Evolutionary conservation across 2,329 filamentous ascomycete genomes (phyloP).

Genomic region (Stemphylium vesicarium): DNA sequence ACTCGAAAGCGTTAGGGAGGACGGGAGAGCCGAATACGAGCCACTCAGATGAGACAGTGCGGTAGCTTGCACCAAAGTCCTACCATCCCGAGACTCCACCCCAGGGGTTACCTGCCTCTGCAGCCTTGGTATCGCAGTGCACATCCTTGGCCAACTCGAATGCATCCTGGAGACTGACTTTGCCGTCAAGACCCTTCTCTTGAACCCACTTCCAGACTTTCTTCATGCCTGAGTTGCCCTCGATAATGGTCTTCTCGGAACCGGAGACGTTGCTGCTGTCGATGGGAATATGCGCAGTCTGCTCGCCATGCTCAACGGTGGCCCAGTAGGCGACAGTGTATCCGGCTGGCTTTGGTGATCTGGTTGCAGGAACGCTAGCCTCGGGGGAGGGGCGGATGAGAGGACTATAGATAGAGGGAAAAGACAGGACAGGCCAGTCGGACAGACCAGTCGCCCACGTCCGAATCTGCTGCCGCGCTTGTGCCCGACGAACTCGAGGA

Average conservation of each 20-base stretch:
- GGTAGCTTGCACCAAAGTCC: too few relatives aligned
- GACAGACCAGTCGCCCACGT: not conserved
- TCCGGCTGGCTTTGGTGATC: not conserved
- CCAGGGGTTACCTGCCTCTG: not conserved
- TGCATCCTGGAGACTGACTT: conserved; percentile 28
- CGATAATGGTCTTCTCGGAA: conserved; percentile 24
- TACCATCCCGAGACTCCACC: too few relatives aligned
- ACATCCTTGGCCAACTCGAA: conserved; percentile 32
- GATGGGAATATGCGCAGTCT: conserved; percentile 25
- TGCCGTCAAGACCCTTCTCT: conserved; percentile 25
- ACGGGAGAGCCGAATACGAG: too few relatives aligned
- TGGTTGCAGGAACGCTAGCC: not conserved
- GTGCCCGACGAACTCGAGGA: too few relatives aligned
- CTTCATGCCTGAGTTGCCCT: conserved; percentile 16
- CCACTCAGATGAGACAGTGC: too few relatives aligned
- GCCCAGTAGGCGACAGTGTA: conserved; percentile 30
- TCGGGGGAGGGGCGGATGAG: too few relatives aligned
- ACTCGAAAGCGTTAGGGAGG: too few relatives aligned
- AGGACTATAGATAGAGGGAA: too few relatives aligned
- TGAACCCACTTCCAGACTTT: conserved; percentile 37
- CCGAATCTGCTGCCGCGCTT: too few relatives aligned
- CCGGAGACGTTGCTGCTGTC: conserved; percentile 24
- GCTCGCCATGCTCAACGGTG: conserved; percentile 19
- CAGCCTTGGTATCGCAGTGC: not conserved
- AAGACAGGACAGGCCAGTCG: too few relatives aligned